Evolutionary conservation across 306 rosid genomes (phyloP), one percentile per base, ranked within the genome.

Genomic region (Acacia crassicarpa): DNA sequence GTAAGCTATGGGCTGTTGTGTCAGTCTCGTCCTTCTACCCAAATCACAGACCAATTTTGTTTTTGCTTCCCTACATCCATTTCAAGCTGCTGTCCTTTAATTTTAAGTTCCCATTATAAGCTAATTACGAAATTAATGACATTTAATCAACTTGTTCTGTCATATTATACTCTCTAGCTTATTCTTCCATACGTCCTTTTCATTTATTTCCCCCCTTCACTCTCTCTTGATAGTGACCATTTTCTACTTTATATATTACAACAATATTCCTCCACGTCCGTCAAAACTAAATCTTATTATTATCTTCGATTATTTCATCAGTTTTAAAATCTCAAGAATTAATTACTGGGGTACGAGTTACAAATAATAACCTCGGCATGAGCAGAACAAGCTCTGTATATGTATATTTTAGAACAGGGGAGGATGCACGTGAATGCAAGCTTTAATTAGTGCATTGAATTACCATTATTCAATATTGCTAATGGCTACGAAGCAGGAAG

Each of bases 21-120:
- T 94, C 97, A 94, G 89, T 94, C 93, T 88, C 83, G 83, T 92
- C 89, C 27, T 89, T 91, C 89, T 83, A 86, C 68, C 92, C 75
- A 68, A 77, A 77, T 56, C 67, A 79, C 87, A 56, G 93, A 91
- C 92, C 87, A 54, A 44, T 41, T 82, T 82, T 69, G 68, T 67
- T 85, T 61, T 75, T 87, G 82, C 69, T 80, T 84, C 66, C 86
- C 51, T n/a, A 25, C 51, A 75, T 84, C 75, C 54, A 81, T 80
- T 81, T 82, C 45, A 20, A 85, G 81, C 83, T 33, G 30, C 9
- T 87, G 88, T 85, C 87, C 85, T 9, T 78, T 48, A 51, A 68
- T 74, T 73, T 63, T 44, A 41, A 41, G 48, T 77, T 56, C 13
- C 8, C 69, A 62, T 82, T 75, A 75, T 69, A 38, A 20, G 2